Conservation (phyloP, 371 early-diverging fungal species). For the Gilbertella persicaria region DNA sequence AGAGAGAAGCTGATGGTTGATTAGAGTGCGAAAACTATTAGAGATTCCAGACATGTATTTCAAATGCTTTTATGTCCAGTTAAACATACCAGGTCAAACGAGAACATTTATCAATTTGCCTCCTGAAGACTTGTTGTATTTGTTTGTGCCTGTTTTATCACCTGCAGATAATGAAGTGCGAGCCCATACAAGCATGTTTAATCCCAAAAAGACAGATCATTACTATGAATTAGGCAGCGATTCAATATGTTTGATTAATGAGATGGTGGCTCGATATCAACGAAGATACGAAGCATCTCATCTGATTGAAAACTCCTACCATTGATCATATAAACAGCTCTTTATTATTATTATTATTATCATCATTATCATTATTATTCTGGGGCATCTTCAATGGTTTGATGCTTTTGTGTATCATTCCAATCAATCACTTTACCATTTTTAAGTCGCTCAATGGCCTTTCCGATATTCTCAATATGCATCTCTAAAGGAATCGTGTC, state of each 20-base stretch:
- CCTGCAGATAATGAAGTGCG: constrained; percentile 39
- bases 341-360: too few relatives aligned
- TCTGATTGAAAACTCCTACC: too few relatives aligned
- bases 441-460: constrained; percentile 45
- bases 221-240: constrained; percentile 56
- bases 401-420: constrained; percentile 25
- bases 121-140: constrained; percentile 35
- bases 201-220: constrained; percentile 47
- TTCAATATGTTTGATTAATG: constrained; percentile 40
- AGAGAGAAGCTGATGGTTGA: neutral
- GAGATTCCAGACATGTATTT: constrained; percentile 47
- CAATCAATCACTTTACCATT: constrained; percentile 37
- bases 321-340: constrained; percentile 7
- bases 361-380: too few relatives aligned
- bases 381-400: too few relatives aligned
- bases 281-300: too few relatives aligned
- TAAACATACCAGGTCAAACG: constrained; percentile 7
- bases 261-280: constrained; percentile 44
- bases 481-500: constrained; percentile 44
- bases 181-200: constrained; percentile 62
- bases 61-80: constrained; percentile 57
- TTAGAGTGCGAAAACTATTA: constrained; percentile 41
- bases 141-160: constrained; percentile 36
- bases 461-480: constrained; percentile 51
- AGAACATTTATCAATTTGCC: constrained; percentile 55